Evolutionary conservation across 345 rosid species (phyloP).

Genomic region (Moricandia moricandioides): DNA sequence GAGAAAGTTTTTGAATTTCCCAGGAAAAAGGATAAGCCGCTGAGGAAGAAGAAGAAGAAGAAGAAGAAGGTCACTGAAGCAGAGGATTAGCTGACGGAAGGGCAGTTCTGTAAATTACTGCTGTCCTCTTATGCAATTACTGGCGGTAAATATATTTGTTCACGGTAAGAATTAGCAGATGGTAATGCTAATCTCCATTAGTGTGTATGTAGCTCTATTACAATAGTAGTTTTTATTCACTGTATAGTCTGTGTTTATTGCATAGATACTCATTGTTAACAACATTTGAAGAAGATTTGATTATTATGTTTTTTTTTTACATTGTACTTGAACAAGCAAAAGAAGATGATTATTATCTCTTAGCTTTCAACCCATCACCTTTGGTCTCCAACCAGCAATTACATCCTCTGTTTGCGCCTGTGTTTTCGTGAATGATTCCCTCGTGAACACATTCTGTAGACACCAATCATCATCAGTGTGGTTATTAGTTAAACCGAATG

Average conservation of each 20-base stretch:
- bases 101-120: not conserved
- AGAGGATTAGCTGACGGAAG: conserved; percentile 16
- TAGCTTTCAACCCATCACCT: conserved; percentile 53
- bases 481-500: not conserved
- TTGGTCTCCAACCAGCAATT: conserved; percentile 89
- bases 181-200: not conserved
- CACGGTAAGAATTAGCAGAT: not conserved
- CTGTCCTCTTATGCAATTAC: not conserved
- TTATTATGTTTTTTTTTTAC: not conserved
- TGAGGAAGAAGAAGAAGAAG: conserved; percentile 11
- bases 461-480: not conserved
- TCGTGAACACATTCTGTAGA: conserved; percentile 68
- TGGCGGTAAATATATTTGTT: not conserved
- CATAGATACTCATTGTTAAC: not conserved
- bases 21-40: conserved; percentile 30
- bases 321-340: not conserved
- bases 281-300: not conserved
- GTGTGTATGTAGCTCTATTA: not conserved
- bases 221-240: not conserved
- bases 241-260: not conserved
- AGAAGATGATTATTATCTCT: conserved; percentile 32
- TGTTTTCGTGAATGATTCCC: conserved; percentile 72
- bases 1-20: conserved; percentile 5
- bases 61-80: not conserved
- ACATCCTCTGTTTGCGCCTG: conserved; percentile 75